phyloP scores from a whole-genome alignment of 148 eudicot genomes.

The Drosera capensis region DNA sequence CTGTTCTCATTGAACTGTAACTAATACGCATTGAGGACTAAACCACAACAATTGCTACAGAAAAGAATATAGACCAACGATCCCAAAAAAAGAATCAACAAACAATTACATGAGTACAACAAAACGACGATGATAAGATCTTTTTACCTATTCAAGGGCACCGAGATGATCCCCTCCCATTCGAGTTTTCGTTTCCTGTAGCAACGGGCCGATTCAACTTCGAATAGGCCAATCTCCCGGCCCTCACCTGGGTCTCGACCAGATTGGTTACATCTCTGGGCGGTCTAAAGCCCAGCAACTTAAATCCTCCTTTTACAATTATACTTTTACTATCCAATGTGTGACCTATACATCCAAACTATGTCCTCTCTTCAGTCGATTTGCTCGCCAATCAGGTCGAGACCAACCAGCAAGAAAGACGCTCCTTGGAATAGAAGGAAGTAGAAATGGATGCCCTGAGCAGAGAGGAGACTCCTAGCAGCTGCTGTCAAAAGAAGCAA shows the following conservation, averaged over 20 bases:
- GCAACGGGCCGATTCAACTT: not conserved
- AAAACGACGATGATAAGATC: not conserved
- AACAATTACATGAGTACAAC: not conserved
- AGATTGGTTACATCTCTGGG: not conserved
- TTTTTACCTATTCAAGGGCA: not conserved
- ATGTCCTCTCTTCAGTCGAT: slow-evolving; percentile 21
- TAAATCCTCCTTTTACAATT: slow-evolving; percentile 1
- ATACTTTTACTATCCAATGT: slow-evolving; percentile 14
- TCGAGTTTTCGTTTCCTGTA: not conserved
- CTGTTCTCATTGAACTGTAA: not conserved
- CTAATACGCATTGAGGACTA: not conserved
- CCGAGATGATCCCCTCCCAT: too few relatives aligned
- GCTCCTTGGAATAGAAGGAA: slow-evolving; percentile 93
- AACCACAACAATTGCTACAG: slow-evolving; percentile 5
- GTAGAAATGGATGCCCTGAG: slow-evolving; percentile 97
- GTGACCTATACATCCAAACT: slow-evolving; percentile 8
- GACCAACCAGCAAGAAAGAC: slow-evolving; percentile 82
- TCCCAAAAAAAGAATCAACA: slow-evolving; percentile 3
- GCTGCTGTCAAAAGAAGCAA: slow-evolving; percentile 75
- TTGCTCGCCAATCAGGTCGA: slow-evolving; percentile 92
- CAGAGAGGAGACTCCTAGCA: slow-evolving; percentile 76
- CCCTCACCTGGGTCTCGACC: slow-evolving; percentile 5
- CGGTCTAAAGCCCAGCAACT: not conserved
- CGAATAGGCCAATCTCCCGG: slow-evolving; percentile 8
- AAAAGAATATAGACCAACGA: slow-evolving; percentile 7